Percentiles rank a stretch among this genome's conserved stretches.
These are phyloP conservation scores for Saposhnikovia divaricata DNA, from an alignment of 129 eudicot genomes.

Conservation along the genomic window DNA sequence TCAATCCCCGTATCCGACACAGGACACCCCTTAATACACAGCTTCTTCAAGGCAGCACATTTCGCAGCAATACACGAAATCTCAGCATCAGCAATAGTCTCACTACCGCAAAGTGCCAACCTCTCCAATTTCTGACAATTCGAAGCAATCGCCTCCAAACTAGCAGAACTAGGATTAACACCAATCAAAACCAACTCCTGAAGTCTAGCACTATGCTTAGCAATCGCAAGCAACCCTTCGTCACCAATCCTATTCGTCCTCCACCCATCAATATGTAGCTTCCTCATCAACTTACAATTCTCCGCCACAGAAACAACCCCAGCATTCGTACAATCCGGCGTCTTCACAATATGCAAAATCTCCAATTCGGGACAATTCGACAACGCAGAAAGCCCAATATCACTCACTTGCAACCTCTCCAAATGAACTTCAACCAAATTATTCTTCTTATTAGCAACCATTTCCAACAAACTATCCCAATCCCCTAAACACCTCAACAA, in stretches of 20 bases:
- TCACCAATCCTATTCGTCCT: slow-evolving; percentile 30
- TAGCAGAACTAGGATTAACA: slow-evolving; percentile 7
- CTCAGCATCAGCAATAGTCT: slow-evolving; percentile 43
- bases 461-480: slow-evolving; percentile 27
- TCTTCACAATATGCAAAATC: slow-evolving; percentile 30
- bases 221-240: slow-evolving; percentile 2
- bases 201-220: slow-evolving; percentile 7
- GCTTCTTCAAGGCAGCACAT: slow-evolving; percentile 45
- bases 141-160: slow-evolving; percentile 31
- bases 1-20: slow-evolving; percentile 44
- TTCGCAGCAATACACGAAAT: slow-evolving; percentile 34
- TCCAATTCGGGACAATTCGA: slow-evolving; percentile 26
- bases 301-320: slow-evolving; percentile 29
- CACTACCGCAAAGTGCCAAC: slow-evolving; percentile 46
- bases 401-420: slow-evolving; percentile 34
- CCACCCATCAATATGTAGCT: slow-evolving; percentile 35
- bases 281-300: slow-evolving; percentile 24
- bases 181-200: slow-evolving; percentile 10
- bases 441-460: slow-evolving; percentile 11
- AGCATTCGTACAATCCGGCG: slow-evolving; percentile 27
- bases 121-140: slow-evolving; percentile 38
- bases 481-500: slow-evolving; percentile 24
- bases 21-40: slow-evolving; percentile 49
- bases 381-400: slow-evolving; percentile 21
- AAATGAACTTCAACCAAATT: slow-evolving; percentile 31